Evolutionary conservation across 371 early-diverging fungal genomes (phyloP), one percentile per base, ranked within the genome.

Genomic region (Actinomortierella wolfii): DNA sequence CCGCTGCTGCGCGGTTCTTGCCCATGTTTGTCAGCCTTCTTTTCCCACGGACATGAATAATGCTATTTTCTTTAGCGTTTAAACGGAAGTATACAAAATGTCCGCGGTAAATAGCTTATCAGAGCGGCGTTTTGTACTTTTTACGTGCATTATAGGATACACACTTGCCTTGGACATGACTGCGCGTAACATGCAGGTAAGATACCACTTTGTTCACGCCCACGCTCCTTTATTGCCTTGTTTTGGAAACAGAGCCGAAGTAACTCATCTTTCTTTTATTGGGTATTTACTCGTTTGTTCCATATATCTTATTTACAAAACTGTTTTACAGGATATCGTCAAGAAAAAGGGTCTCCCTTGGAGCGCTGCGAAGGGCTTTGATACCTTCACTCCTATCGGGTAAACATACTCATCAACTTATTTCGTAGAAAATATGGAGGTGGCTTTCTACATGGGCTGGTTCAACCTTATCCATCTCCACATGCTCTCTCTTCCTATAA

Each of bases 321-420:
- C n/a, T 25, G 29, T n/a, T n/a, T 57, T 15, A 56, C 67, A 54
- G 68, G 68, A 39, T 13, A 83, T 82, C 48, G 96, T 90, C 24
- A 96, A 94, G 80, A 87, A 89, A 63, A 84, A 82, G 58, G 94
- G 95, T 11, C 67, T 89, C 45, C 97, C 96, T 25, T 96, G 97
- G 97, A 86, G 90, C n/a, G 83, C 90, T 2, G 88, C 95, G 29
- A 98, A 98, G 77, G 98, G 98, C 0, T 96, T 88, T 64, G 98
- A 98, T 65, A 94, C 96, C 0, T 98, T 97, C 68, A 91, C 94
- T 17, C 97, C 98, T 17, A 82, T 97, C 48, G 89, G 88, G 86
- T 86, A 67, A 53, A 41, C n/a, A n/a, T n/a, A n/a, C n/a, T n/a
- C n/a, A n/a, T n/a, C n/a, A n/a, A n/a, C n/a, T n/a, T n/a, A n/a